These are phyloP conservation scores for Breynia disticha DNA, from an alignment of 441 rosid genomes.

Conservation along the genomic window DNA sequence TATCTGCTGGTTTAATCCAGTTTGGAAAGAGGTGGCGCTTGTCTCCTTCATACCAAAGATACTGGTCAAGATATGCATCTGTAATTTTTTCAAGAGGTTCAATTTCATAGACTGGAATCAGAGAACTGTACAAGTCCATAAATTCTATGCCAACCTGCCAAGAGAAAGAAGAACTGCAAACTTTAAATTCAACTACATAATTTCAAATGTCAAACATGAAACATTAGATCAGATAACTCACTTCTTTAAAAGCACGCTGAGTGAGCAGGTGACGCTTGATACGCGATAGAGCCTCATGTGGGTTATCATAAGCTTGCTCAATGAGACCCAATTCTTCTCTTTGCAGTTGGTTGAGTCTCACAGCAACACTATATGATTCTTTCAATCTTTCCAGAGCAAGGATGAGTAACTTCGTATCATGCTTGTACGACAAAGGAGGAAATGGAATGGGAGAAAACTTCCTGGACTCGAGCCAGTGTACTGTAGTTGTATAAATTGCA, in stretches of 20 bases:
- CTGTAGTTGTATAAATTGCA: constrained; percentile 94
- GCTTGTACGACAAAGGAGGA: constrained; percentile 95
- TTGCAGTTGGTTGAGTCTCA: constrained; percentile 90
- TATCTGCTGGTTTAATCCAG: constrained; percentile 99
- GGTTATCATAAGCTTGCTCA: constrained; percentile 99
- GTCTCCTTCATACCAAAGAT: constrained; percentile 98
- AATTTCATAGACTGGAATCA: constrained; percentile 98
- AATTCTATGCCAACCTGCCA: constrained; percentile 96
- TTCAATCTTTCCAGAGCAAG: constrained; percentile 96
- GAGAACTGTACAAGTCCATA: constrained; percentile 91
- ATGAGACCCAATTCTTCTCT: constrained; percentile 98
- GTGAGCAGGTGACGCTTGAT: constrained; percentile 98
- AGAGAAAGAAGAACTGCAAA: constrained; percentile 1
- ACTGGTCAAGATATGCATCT: constrained; percentile 97
- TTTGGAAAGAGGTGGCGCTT: constrained; percentile 98
- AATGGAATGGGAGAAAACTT: constrained; percentile 97
- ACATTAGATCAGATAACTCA: constrained; percentile 21
- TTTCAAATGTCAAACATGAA: not conserved
- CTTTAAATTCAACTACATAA: not conserved
- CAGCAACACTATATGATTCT: constrained; percentile 98
- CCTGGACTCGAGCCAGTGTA: constrained; percentile 97
- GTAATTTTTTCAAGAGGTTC: constrained; percentile 97
- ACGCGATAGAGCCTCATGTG: constrained; percentile 92
- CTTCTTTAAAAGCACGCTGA: constrained; percentile 97
- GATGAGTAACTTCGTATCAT: constrained; percentile 92